phyloP scores from a whole-genome alignment of 1,284 basidiomycete genomes.

The Trametes polyzona region DNA sequence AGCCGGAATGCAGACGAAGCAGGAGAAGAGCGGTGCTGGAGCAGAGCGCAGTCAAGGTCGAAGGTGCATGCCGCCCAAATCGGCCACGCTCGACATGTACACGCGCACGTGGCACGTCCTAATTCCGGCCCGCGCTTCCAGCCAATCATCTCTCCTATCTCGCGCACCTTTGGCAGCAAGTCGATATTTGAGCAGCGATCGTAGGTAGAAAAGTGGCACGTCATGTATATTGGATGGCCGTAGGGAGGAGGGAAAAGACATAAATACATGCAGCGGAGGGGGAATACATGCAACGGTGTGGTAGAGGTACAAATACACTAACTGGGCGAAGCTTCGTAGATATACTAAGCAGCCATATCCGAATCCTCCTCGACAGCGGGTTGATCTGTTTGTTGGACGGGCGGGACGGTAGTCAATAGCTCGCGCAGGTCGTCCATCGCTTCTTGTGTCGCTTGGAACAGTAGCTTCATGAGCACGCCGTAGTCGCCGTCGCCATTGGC shows the following conservation, averaged over 20 bases:
- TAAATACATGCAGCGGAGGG: neutral
- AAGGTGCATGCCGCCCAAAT: neutral
- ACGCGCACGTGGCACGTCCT: constrained; percentile 1
- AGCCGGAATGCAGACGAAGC: neutral
- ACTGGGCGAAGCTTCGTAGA: no score
- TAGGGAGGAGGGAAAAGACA: neutral
- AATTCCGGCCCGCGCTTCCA: neutral
- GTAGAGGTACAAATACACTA: neutral
- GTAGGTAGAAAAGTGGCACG: no score
- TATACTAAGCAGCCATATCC: neutral
- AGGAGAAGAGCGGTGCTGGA: neutral
- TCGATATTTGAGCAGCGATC: no score
- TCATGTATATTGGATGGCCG: neutral
- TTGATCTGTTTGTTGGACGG: neutral
- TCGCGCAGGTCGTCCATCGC: constrained; percentile 12
- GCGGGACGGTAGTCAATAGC: neutral
- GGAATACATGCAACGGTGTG: neutral
- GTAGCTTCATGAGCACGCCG: constrained; percentile 14
- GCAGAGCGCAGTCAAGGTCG: neutral
- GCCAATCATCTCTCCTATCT: neutral
- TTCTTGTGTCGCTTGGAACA: constrained; percentile 12
- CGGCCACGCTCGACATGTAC: neutral
- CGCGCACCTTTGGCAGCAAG: neutral
- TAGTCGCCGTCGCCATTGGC: constrained; percentile 18
- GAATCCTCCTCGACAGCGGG: neutral